Conservation (phyloP, 2,329 filamentous ascomycete genomes). For the Blumeria hordei region DNA sequence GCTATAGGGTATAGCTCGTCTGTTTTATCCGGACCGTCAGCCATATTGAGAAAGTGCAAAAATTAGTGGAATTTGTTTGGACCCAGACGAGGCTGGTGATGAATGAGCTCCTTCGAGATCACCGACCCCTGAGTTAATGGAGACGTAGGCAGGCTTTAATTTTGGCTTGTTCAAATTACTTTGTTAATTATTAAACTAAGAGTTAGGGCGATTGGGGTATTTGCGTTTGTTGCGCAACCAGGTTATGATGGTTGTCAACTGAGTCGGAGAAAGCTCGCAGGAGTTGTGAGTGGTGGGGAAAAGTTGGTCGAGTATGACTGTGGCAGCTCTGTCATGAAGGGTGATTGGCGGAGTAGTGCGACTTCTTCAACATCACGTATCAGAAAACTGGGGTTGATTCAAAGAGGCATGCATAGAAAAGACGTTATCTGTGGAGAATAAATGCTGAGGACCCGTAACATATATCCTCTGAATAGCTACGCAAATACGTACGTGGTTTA, state of each 20-base stretch:
- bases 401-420: not conserved
- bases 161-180: not conserved
- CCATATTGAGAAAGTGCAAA: conserved; percentile 39
- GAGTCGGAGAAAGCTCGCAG: too few species aligned
- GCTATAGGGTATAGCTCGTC: conserved; percentile 99
- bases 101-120: not conserved
- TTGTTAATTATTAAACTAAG: too few species aligned
- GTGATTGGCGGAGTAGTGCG: not conserved
- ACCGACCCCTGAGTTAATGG: not conserved
- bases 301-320: too few species aligned
- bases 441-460: too few species aligned
- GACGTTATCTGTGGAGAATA: too few species aligned
- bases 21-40: conserved; percentile 66
- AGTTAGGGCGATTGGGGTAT: too few species aligned
- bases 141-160: not conserved
- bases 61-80: not conserved
- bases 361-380: not conserved
- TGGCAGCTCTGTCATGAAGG: not conserved
- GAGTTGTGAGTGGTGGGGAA: too few species aligned
- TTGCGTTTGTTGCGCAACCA: too few species aligned
- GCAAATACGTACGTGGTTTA: too few species aligned
- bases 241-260: too few species aligned
- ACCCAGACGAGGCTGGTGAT: not conserved
- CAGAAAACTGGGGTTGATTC: not conserved
- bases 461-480: too few species aligned